phyloP scores from a whole-genome alignment of 331 rosid species.

The Saraca asoca region DNA sequence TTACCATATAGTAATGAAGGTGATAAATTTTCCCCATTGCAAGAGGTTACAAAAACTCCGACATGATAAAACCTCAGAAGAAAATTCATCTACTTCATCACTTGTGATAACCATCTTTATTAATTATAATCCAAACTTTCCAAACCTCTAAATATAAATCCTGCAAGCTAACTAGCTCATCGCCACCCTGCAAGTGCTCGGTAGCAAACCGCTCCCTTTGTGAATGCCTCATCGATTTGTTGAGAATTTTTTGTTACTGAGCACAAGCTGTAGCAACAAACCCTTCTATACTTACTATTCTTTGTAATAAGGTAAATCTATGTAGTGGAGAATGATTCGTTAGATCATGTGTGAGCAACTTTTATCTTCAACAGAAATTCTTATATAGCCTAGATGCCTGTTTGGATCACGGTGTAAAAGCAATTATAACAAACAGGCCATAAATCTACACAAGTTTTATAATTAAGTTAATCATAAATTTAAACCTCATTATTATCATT shows the following conservation, averaged over 20 bases:
- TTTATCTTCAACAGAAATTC: not conserved
- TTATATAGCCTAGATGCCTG: too few species aligned
- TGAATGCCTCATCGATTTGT: slow-evolving; percentile 28
- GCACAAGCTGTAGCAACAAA: slow-evolving; percentile 55
- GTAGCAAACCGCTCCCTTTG: slow-evolving; percentile 71
- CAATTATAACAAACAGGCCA: too few species aligned
- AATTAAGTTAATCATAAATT: too few species aligned
- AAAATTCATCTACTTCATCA: slow-evolving; percentile 81
- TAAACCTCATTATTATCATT: too few species aligned
- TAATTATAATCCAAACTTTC: slow-evolving; percentile 28
- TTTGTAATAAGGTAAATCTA: not conserved
- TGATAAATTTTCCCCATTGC: slow-evolving; percentile 57
- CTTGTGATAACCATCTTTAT: slow-evolving; percentile 54
- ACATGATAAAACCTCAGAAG: slow-evolving; percentile 43
- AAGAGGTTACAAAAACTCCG: slow-evolving; percentile 22
- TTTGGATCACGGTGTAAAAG: too few species aligned
- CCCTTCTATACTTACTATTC: not conserved
- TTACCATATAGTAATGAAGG: slow-evolving; percentile 61
- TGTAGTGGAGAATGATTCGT: not conserved
- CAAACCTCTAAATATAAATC: slow-evolving; percentile 9
- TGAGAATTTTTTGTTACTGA: slow-evolving; percentile 79
- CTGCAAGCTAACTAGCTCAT: slow-evolving; percentile 11
- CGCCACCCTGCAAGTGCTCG: slow-evolving; percentile 57
- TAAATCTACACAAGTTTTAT: too few species aligned
- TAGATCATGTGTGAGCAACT: slow-evolving; percentile 23